These are phyloP conservation scores for Tricholoma furcatifolium DNA, from an alignment of 768 basidiomycete species.

Conservation along the genomic window DNA sequence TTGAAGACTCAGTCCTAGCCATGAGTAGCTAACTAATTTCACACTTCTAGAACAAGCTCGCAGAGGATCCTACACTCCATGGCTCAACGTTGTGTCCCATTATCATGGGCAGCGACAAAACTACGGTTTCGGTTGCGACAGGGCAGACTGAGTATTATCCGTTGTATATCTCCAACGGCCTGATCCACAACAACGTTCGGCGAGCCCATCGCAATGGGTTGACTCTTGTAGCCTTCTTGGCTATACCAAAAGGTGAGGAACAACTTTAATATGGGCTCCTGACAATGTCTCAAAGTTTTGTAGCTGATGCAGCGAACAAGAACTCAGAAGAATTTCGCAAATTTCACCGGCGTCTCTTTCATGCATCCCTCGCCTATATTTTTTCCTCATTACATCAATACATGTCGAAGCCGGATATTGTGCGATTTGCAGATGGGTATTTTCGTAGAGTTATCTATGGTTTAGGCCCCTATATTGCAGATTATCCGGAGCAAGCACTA, in stretches of 20 bases:
- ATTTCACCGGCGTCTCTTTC: constrained; percentile 29
- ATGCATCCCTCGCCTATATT: constrained; percentile 23
- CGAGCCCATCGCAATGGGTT: too few relatives aligned
- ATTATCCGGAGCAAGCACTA: constrained; percentile 36
- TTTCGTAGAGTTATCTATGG: constrained; percentile 25
- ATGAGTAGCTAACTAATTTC: constrained; percentile 3
- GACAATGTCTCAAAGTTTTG: constrained; percentile 1
- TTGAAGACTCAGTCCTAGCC: neutral
- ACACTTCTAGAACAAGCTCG: constrained; percentile 7
- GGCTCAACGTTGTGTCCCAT: constrained; percentile 17
- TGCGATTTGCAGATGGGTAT: constrained; percentile 28
- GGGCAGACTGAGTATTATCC: constrained; percentile 15
- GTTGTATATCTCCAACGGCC: too few relatives aligned
- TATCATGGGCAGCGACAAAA: too few relatives aligned
- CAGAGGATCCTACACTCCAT: constrained; percentile 4
- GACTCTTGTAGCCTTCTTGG: constrained; percentile 17
- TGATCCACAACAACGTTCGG: constrained; percentile 2
- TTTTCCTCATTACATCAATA: constrained; percentile 18
- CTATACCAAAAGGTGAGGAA: constrained; percentile 25
- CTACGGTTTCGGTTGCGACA: constrained; percentile 23
- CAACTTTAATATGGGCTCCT: neutral
- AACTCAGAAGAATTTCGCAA: constrained; percentile 19
- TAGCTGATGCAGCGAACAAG: constrained; percentile 5
- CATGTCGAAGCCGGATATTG: constrained; percentile 28
- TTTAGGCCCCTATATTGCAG: constrained; percentile 33